A percentile compares a stretch with the other conserved stretches of the same genome.
phyloP scores from a whole-genome alignment of 2,329 filamentous ascomycete species.

The Pseudocercospora cruenta region DNA sequence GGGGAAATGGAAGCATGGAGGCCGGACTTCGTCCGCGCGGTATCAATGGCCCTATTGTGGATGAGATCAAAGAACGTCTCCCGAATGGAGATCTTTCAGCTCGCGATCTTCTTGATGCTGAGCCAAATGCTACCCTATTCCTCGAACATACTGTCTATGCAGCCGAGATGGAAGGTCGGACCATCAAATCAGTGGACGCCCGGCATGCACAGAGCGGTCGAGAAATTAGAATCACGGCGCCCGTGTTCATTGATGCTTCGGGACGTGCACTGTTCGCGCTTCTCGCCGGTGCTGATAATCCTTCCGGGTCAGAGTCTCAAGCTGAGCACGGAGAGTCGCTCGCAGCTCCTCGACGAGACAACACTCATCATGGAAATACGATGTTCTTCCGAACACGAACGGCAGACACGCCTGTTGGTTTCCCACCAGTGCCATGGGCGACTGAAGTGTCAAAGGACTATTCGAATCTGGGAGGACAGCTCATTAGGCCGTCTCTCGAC shows the following conservation, averaged over 20 bases:
- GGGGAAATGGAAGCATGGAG: neutral
- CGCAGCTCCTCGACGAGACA: constrained; percentile 1
- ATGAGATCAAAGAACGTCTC: neutral
- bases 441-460: constrained; percentile 15
- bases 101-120: neutral
- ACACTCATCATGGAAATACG: constrained; percentile 11
- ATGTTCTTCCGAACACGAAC: constrained; percentile 11
- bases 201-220: neutral
- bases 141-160: neutral
- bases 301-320: neutral
- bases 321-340: constrained; percentile 7
- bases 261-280: neutral
- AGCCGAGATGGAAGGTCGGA: neutral
- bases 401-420: neutral
- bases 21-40: neutral
- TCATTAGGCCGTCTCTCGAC: constrained; percentile 5
- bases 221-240: neutral
- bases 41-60: neutral
- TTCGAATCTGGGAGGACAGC: constrained; percentile 10
- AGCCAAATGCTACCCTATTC: neutral
- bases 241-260: neutral
- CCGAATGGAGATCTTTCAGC: neutral
- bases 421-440: constrained; percentile 12
- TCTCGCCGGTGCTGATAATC: neutral
- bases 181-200: neutral